A percentile compares a stretch with the other conserved stretches of the same genome.
These are phyloP conservation scores for Urochloa ruziziensis DNA, from an alignment of 176 grass and related monocot genomes.

Conservation along the genomic window DNA sequence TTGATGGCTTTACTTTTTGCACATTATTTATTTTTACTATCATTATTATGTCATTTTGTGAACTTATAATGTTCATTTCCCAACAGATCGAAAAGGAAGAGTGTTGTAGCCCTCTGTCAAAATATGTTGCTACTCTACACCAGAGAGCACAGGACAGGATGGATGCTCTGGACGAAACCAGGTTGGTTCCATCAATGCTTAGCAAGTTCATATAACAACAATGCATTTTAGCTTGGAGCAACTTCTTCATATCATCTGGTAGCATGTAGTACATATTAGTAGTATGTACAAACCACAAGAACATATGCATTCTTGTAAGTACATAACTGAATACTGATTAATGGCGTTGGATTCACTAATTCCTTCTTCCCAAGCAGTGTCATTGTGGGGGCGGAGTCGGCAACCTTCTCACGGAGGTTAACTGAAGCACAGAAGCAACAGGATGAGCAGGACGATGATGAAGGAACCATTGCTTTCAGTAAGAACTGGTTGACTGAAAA, in stretches of 20 bases:
- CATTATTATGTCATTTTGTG: neutral
- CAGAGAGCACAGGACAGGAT: conserved; percentile 63
- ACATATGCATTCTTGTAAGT: neutral
- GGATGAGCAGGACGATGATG: conserved; percentile 54
- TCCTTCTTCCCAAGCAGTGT: conserved; percentile 45
- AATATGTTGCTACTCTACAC: conserved; percentile 63
- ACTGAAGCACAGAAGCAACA: conserved; percentile 58
- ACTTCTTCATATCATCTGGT: conserved; percentile 3
- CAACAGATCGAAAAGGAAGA: conserved; percentile 75
- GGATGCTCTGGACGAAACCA: conserved; percentile 66
- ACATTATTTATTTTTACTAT: conserved; percentile 17
- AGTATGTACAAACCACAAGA: conserved; percentile 3
- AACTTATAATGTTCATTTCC: conserved; percentile 29
- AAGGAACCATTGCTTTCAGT: conserved; percentile 65
- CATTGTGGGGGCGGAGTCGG: conserved; percentile 74
- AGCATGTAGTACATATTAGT: neutral
- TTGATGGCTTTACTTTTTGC: neutral
- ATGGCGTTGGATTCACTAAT: conserved; percentile 1
- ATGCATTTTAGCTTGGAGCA: neutral
- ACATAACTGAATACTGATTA: conserved; percentile 13
- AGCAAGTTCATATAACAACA: neutral
- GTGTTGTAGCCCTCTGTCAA: conserved; percentile 69
- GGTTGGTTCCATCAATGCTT: conserved; percentile 43
- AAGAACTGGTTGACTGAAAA: conserved; percentile 78
- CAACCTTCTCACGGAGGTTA: conserved; percentile 56